phyloP scores from a whole-genome alignment of 2,329 filamentous ascomycete genomes.

The Cylindrodendrum hubeiense region DNA sequence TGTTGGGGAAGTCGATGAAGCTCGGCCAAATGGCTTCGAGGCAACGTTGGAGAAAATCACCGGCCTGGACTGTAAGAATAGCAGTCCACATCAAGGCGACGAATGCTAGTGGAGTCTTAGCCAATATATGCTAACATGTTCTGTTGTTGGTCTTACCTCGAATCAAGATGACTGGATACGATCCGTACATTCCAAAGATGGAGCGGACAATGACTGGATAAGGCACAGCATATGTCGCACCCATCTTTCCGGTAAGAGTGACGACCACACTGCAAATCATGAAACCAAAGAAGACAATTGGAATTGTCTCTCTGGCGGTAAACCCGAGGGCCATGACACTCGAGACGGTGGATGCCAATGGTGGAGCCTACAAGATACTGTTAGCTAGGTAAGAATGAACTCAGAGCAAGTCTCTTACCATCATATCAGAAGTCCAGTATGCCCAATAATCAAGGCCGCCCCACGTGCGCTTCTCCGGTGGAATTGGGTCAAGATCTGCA shows the following conservation, averaged over 20 bases:
- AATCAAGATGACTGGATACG: slow-evolving; percentile 13
- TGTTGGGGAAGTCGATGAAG: slow-evolving; percentile 5
- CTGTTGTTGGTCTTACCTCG: slow-evolving; percentile 8
- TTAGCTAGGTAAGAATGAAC: background rate
- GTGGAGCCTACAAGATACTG: slow-evolving; percentile 1
- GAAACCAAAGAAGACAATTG: slow-evolving; percentile 13
- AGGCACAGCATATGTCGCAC: slow-evolving; percentile 6
- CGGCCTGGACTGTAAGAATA: slow-evolving; percentile 12
- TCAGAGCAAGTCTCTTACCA: slow-evolving; percentile 1
- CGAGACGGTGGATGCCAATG: slow-evolving; percentile 14
- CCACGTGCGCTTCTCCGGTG: slow-evolving; percentile 8
- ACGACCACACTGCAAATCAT: slow-evolving; percentile 8
- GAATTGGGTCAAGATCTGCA: slow-evolving; percentile 9
- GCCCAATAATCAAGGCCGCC: slow-evolving; percentile 13
- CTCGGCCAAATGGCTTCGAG: slow-evolving; percentile 10
- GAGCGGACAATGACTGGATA: slow-evolving; percentile 13
- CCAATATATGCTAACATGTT: background rate
- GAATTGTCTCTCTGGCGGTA: slow-evolving; percentile 7
- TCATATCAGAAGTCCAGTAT: slow-evolving; percentile 14
- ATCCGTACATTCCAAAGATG: slow-evolving; percentile 16
- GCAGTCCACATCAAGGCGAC: slow-evolving; percentile 15
- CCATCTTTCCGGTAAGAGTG: slow-evolving; percentile 12
- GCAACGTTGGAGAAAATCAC: slow-evolving; percentile 10
- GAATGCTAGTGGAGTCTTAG: background rate
- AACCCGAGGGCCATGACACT: slow-evolving; percentile 14